These are phyloP conservation scores for Seiridium unicorne DNA, from an alignment of 2,329 filamentous ascomycete species.

Conservation along the genomic window DNA sequence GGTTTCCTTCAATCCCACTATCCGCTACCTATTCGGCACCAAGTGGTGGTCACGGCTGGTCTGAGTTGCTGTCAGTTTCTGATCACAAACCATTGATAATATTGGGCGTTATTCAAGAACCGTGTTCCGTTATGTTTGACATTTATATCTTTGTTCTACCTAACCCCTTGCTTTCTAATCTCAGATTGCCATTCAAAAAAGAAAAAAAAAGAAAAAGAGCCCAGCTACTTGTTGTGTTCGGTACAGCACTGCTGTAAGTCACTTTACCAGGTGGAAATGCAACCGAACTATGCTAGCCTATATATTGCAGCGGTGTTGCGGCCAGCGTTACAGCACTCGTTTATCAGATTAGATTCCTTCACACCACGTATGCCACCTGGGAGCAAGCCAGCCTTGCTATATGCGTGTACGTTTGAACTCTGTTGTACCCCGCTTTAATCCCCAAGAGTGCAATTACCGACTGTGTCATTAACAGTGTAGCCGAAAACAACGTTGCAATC, in stretches of 20 bases:
- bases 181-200: slow-evolving; percentile 1
- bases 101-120: slow-evolving; percentile 11
- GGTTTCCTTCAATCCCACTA: neutral
- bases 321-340: neutral
- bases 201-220: too few species aligned
- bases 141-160: slow-evolving; percentile 19
- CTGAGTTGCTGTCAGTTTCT: neutral
- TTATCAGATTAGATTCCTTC: neutral
- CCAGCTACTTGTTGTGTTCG: slow-evolving; percentile 12
- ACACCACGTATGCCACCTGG: neutral
- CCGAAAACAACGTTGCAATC: slow-evolving; percentile 17
- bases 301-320: neutral
- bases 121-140: slow-evolving; percentile 11
- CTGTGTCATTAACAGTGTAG: slow-evolving; percentile 8
- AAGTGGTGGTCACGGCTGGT: neutral
- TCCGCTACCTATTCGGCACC: neutral
- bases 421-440: too few species aligned
- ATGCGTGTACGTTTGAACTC: neutral
- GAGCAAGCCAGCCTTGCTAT: neutral
- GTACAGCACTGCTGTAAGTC: slow-evolving; percentile 12
- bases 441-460: too few species aligned
- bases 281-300: too few species aligned
- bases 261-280: too few species aligned
- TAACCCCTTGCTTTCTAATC: slow-evolving; percentile 7
- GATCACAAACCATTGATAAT: neutral